Evolutionary conservation across 495 filamentous ascomycete species (phyloP).

Genomic region (Trichoderma gamsii): DNA sequence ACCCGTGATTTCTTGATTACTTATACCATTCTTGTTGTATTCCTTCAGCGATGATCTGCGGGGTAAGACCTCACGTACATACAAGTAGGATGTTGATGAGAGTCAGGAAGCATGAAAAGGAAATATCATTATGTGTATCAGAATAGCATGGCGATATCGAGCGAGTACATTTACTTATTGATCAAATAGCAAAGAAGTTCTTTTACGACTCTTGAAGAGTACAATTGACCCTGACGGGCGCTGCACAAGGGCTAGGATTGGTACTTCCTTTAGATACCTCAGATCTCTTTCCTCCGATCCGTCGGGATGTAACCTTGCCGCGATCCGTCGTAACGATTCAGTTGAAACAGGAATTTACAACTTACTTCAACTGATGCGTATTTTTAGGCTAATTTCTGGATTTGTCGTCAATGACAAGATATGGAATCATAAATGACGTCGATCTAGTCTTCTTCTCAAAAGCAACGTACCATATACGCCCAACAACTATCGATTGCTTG

Average conservation of each 20-base stretch:
- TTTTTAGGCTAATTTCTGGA: not conserved
- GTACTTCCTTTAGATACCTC: not conserved
- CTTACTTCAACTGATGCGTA: not conserved
- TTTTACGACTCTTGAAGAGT: not conserved
- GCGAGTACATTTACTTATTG: too few species aligned
- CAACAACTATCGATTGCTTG: not conserved
- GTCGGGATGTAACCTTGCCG: constrained; percentile 2
- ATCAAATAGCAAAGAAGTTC: too few species aligned
- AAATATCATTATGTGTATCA: too few species aligned
- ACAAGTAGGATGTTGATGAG: too few species aligned
- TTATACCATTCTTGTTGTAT: not conserved
- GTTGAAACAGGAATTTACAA: not conserved
- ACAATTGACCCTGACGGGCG: not conserved
- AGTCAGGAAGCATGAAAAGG: too few species aligned
- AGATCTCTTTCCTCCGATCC: not conserved
- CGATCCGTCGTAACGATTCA: not conserved
- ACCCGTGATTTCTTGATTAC: not conserved
- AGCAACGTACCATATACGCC: not conserved
- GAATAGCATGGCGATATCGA: too few species aligned
- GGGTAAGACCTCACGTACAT: not conserved
- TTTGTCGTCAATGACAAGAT: not conserved
- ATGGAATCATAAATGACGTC: not conserved
- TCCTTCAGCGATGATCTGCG: not conserved
- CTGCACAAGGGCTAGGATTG: not conserved
- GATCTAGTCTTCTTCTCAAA: not conserved